Base-by-base conservation (phyloP, 495 filamentous ascomycete genomes). In the Podospora fimiseda region DNA sequence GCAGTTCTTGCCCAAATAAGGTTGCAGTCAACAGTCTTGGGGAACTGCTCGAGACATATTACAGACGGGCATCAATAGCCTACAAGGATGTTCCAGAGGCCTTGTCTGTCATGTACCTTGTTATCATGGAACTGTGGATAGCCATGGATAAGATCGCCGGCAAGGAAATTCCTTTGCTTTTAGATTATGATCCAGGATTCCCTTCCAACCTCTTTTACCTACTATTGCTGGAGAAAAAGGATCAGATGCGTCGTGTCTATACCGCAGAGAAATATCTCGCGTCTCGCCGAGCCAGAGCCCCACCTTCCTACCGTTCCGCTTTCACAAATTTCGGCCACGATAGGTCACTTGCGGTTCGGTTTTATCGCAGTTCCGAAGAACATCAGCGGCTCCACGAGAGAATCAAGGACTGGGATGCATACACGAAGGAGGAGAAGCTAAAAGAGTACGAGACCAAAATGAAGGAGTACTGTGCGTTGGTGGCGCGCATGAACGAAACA, bases 61-160 rank as follows among this genome's bases (percentile, higher is more conserved):
- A 64, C 44, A 0, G 19, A 1, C n/a, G 21, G 15, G 70, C 68
- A 0, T 18, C 21, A 0, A 0, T 1, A 3, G 23, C 43, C 1
- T 85, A 83, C 54, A 11, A 14, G 0, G 47, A 50, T 0, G 74
- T 77, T 40, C 77, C 82, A 1, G 79, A 80, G 58, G 67, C 59
- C 0, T 57, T 73, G 1, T 87, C 84, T 1, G 45, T 77, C 0
- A 82, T 88, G 80, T 40, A 82, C 1, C 69, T 89, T 19, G 81
- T 74, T 0, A 61, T 79, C 3, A 60, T 85, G 48, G 82, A 87
- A 21, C 54, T 88, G 0, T 89, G 84, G 84, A 60, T 84, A 24
- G 79, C 79, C 16, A 67, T 70, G 43, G 85, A 88, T 54, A 77
- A 69, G 49, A 65, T 69, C 9, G 77, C 80, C 0, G 68, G 72